These are phyloP conservation scores for Tricholoma terreum DNA, from an alignment of 768 basidiomycete species.

Conservation along the genomic window DNA sequence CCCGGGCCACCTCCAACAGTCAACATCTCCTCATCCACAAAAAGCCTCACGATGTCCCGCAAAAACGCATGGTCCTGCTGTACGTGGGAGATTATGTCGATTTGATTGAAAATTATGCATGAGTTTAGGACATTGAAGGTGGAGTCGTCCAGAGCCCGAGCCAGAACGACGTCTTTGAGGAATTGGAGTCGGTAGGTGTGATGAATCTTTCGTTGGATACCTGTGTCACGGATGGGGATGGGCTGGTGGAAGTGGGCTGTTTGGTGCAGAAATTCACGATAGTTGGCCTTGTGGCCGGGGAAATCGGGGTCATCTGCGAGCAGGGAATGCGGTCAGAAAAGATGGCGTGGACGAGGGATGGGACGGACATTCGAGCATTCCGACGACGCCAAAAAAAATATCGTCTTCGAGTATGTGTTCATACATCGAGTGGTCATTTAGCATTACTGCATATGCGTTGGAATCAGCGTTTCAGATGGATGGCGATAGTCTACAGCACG, in stretches of 20 bases:
- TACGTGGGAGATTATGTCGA: slow-evolving; percentile 92
- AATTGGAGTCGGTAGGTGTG: slow-evolving; percentile 97
- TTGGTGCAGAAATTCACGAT: slow-evolving; percentile 87
- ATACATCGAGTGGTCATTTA: slow-evolving; percentile 93
- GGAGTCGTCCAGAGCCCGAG: slow-evolving; percentile 90
- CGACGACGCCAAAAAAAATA: slow-evolving; percentile 87
- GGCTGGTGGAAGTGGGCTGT: slow-evolving; percentile 88
- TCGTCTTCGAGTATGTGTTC: slow-evolving; percentile 95
- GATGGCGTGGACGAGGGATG: slow-evolving; percentile 7
- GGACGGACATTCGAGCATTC: slow-evolving; percentile 92
- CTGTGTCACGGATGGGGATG: slow-evolving; percentile 72
- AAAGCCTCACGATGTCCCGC: slow-evolving; percentile 70
- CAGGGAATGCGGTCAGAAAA: slow-evolving; percentile 5
- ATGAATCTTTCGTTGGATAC: slow-evolving; percentile 86
- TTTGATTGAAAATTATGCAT: slow-evolving; percentile 98
- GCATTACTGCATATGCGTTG: slow-evolving; percentile 58
- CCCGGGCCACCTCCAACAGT: slow-evolving; percentile 32
- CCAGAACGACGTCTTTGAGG: slow-evolving; percentile 97
- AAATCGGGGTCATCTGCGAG: slow-evolving; percentile 92
- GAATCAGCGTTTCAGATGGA: slow-evolving; percentile 5
- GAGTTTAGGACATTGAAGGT: slow-evolving; percentile 97
- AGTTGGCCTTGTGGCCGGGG: slow-evolving; percentile 93
- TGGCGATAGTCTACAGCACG: slow-evolving; percentile 12
- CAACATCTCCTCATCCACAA: slow-evolving; percentile 70
- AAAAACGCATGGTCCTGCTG: slow-evolving; percentile 77